Base-by-base conservation (phyloP, 768 basidiomycete genomes). In the Myochromella boudieri region DNA sequence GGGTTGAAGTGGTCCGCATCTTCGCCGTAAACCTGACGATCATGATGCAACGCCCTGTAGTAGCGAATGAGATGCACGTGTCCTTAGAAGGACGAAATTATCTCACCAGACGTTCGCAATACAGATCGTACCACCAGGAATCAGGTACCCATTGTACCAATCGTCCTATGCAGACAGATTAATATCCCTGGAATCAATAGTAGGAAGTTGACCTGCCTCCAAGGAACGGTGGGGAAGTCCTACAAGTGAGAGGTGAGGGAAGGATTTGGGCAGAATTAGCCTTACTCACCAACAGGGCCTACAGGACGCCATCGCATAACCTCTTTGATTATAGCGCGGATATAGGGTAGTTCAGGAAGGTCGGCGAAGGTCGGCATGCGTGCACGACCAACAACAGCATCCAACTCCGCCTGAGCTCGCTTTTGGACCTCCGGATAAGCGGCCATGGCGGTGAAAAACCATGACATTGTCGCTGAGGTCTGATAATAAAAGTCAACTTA, bases 351-450 rank as follows among this genome's bases (percentile, higher is more conserved):
- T 12, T 72, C 59, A 21, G 72, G 67, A 18, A 81, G 78, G 62
- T 85, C 84, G 43, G 69, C 62, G 61, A 80, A 80, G 11, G 72
- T 76, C 49, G 84, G 84, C 22, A 85, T 74, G 48, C 83, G 73
- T 55, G 82, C 79, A 51, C 62, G 66, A 46, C 84, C 83, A 52
- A 84, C 58, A 7, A 84, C 70, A 32, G 70, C 59, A 58, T 85
- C 84, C 50, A 85, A 75, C 63, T 85, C 84, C 45, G 67, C 69
- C 53, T 83, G 84, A 10, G 83, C 84, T 60, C 76, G 83, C 60
- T 69, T 75, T 52, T 72, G 72, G 21, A 66, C 78, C 36, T 77
- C 76, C 6, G 83, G 83, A 58, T 77, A 67, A 21, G 81, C 69
- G 2, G 78, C 62, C 71, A 85, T 72, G 28, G 81, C 82, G 34